Evolutionary conservation across 345 rosid genomes (phyloP), one percentile per base, ranked within the genome.

Genomic region (Hibiscus trionum): DNA sequence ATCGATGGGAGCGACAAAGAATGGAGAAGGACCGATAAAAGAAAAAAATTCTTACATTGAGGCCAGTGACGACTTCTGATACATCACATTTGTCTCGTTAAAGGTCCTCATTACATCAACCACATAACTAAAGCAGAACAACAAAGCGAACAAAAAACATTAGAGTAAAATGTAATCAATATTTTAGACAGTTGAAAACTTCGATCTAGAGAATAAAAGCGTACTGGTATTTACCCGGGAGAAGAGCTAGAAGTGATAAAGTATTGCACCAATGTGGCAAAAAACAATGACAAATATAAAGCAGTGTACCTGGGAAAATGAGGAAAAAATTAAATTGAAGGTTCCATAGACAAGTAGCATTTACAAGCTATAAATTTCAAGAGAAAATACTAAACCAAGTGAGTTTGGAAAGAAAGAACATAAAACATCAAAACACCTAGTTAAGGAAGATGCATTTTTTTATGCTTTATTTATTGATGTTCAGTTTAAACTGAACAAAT

Each of bases 211-310:
- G 71, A 66, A 66, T 61, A 50, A 52, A n/a, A 59, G 66, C 17
- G 47, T 63, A 35, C 61, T 53, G 57, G 72, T 53, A 70, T 44
- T 80, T 85, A 93, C 99, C 99, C 97, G 17, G 99, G 99, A 68
- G 99, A 93, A 79, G 98, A 86, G 77, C 86, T 78, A 73, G 99
- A 80, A 9, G 99, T 89, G 55, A 88, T 29, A 62, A 96, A 93
- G 77, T 93, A 96, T 78, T 91, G 99, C 47, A 91, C 79, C 86
- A 96, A 83, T 35, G 99, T 89, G 1, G 76, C 82, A 62, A 81
- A 73, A 71, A 86, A 84, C 75, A 96, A 82, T 69, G 84, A 59
- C 77, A 87, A 47, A 78, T 89, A 96, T 53, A 81, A 72, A n/a
- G 80, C 86, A 72, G 84, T 82, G 82, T 89, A 89, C 99, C 99